Evolutionary conservation across 129 eudicot genomes (phyloP).

Genomic region (Kitagawia praeruptora): DNA sequence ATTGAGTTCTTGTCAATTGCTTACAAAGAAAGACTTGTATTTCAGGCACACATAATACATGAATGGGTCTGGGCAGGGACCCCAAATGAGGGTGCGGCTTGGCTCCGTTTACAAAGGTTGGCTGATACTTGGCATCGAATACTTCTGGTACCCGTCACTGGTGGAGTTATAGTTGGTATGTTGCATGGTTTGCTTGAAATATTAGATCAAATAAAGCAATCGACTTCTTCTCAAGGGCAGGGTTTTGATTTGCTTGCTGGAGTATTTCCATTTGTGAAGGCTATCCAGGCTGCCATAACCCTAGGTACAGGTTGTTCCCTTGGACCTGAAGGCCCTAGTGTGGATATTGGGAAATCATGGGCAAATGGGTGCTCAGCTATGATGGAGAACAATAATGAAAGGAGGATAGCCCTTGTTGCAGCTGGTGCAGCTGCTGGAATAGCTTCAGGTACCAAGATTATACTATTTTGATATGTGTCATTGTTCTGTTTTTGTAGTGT

Average conservation of each 20-base stretch:
- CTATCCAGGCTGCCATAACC: slow-evolving; percentile 93
- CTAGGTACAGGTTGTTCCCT: slow-evolving; percentile 96
- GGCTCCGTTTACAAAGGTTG: slow-evolving; percentile 83
- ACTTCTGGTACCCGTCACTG: slow-evolving; percentile 88
- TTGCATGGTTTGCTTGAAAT: slow-evolving; percentile 93
- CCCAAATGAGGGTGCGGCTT: slow-evolving; percentile 98
- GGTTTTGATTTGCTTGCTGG: slow-evolving; percentile 63
- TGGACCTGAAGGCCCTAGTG: slow-evolving; percentile 99
- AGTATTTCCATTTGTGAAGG: slow-evolving; percentile 69
- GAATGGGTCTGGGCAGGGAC: slow-evolving; percentile 99
- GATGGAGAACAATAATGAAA: slow-evolving; percentile 90
- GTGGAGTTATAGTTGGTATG: slow-evolving; percentile 97
- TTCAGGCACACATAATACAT: slow-evolving; percentile 88
- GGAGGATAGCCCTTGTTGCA: slow-evolving; percentile 96
- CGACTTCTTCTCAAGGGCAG: slow-evolving; percentile 57
- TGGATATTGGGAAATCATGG: slow-evolving; percentile 98
- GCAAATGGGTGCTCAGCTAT: slow-evolving; percentile 78
- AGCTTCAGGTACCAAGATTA: slow-evolving; percentile 55
- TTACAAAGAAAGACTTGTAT: slow-evolving; percentile 17
- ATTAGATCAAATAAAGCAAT: slow-evolving; percentile 68
- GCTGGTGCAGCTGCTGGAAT: slow-evolving; percentile 99
- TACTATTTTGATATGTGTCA: neutral
- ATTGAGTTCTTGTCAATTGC: slow-evolving; percentile 1
- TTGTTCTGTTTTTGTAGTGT: neutral
- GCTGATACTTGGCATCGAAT: slow-evolving; percentile 98